Evolutionary conservation across 2,329 filamentous ascomycete species (phyloP), one percentile per base, ranked within the genome.

Genomic region (Periconia digitata): DNA sequence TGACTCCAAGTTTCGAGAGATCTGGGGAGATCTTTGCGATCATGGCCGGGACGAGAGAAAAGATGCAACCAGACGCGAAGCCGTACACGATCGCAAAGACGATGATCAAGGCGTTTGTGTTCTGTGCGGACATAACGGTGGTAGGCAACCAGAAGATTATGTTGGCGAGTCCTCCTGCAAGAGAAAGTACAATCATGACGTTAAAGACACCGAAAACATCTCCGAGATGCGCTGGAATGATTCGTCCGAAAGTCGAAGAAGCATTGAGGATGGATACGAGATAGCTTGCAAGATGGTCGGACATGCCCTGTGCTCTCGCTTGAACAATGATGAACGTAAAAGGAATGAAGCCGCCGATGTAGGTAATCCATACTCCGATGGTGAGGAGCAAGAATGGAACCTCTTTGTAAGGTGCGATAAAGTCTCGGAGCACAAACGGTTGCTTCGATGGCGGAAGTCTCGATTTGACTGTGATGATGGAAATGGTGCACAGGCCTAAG

Each of bases 281-380:
- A 52, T 84, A 82, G 8, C 70, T 67, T 1, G 78, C 74, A 1
- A 84, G 67, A 13, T 68, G 55, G 0, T 56, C 34, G 0, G 69
- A 69, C 71, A 83, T 79, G 18, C 79, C 79, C 32, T 72, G 56
- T 2, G 58, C 57, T 40, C 72, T 62, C 0, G 77, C 79, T 50
- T 79, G 66, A 1, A 72, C 55, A 7, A 74, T 70, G 37, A 79
- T 59, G 60, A 74, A 83, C 53, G 66, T 64, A 1, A 65, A 16
- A 2, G 80, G 79, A 13, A 81, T 57, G 64, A 86, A 81, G 63
- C 87, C 85, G 70, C 78, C 79, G 36, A 63, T 81, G 69, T 83
- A 84, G 58, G 85, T 71, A 64, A 85, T 84, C 50, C 76, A 73
- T n/a, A 72, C 77, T 2, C 67, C 69, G 3, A 64, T 35, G 6